A percentile compares a stretch with the other conserved stretches of the same genome.
These are phyloP conservation scores for Lactuca sativa DNA, from an alignment of 129 eudicot genomes.

Conservation along the genomic window DNA sequence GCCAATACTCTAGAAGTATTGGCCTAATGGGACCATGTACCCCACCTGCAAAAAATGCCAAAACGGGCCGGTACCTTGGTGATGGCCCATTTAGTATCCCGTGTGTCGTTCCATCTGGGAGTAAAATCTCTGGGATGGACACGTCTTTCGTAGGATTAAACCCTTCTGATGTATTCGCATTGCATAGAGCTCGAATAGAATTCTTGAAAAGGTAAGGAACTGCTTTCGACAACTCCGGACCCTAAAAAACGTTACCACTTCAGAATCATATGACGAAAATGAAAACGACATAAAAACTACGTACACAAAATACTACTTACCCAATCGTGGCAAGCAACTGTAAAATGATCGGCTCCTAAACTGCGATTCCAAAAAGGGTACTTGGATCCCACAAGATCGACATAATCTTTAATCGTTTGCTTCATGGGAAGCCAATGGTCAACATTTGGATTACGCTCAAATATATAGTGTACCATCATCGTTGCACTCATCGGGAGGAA, in stretches of 20 bases:
- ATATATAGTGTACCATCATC: constrained; percentile 48
- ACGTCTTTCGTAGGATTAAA: constrained; percentile 68
- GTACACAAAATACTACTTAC: constrained; percentile 22
- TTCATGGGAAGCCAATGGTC: constrained; percentile 60
- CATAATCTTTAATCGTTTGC: constrained; percentile 44
- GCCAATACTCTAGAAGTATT: constrained; percentile 68
- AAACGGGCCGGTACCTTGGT: constrained; percentile 47
- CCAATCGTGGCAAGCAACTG: constrained; percentile 73
- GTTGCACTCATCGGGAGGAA: constrained; percentile 56
- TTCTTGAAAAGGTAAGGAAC: constrained; percentile 52
- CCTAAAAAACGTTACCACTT: constrained; percentile 38
- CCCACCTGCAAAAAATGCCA: constrained; percentile 85
- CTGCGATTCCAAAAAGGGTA: constrained; percentile 65
- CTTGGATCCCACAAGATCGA: constrained; percentile 44
- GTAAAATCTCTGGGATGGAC: constrained; percentile 71
- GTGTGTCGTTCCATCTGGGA: constrained; percentile 45
- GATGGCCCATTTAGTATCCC: constrained; percentile 59
- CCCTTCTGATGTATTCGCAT: constrained; percentile 75
- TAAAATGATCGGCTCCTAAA: constrained; percentile 63
- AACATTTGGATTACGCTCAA: constrained; percentile 35
- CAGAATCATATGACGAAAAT: neutral
- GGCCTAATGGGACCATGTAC: constrained; percentile 77
- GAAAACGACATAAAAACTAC: neutral
- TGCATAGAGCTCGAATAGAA: constrained; percentile 71
- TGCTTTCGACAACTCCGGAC: constrained; percentile 60